Conservation (phyloP, 495 filamentous ascomycete genomes). For the Aspergillus bridgeri region DNA sequence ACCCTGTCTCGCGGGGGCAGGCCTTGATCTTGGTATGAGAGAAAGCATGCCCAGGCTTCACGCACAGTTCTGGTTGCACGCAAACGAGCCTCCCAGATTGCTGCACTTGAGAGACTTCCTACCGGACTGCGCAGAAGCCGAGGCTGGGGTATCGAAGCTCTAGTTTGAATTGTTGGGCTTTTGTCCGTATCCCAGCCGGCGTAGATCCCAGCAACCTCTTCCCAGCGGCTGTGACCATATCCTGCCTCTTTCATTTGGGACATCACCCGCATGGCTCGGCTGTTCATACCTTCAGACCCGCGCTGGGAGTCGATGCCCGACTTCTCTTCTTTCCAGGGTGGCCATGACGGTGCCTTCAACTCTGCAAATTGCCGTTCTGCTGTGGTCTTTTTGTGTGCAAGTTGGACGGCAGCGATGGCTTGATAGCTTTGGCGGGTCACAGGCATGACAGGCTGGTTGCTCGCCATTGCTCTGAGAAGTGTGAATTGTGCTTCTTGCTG, state of each 20-base stretch:
- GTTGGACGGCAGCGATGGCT: slow-evolving; percentile 54
- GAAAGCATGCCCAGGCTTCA: slow-evolving; percentile 71
- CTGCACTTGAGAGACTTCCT: slow-evolving; percentile 15
- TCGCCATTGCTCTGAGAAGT: slow-evolving; percentile 59
- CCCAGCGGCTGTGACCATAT: slow-evolving; percentile 54
- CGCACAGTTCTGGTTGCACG: slow-evolving; percentile 62
- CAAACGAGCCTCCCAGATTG: slow-evolving; percentile 60
- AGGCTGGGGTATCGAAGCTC: slow-evolving; percentile 33
- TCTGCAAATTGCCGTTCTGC: slow-evolving; percentile 56
- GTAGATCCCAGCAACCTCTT: slow-evolving; percentile 52
- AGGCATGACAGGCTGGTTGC: slow-evolving; percentile 51
- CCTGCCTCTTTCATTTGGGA: slow-evolving; percentile 62
- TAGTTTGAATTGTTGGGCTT: slow-evolving; percentile 67
- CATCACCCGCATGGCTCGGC: slow-evolving; percentile 55
- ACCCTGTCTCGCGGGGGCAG: slow-evolving; percentile 34
- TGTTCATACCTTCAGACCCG: slow-evolving; percentile 53
- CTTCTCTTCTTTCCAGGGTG: slow-evolving; percentile 65
- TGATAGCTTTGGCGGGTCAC: slow-evolving; percentile 62
- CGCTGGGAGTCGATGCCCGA: slow-evolving; percentile 56
- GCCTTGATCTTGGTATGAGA: slow-evolving; percentile 46
- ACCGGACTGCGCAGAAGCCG: slow-evolving; percentile 17
- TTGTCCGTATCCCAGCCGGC: slow-evolving; percentile 67
- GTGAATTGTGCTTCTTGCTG: slow-evolving; percentile 63
- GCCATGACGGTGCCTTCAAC: slow-evolving; percentile 63
- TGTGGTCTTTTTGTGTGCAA: slow-evolving; percentile 60